These are phyloP conservation scores for Cryptosporidium meleagridis DNA, from an alignment of 169 alveolate species.

Conservation along the genomic window DNA sequence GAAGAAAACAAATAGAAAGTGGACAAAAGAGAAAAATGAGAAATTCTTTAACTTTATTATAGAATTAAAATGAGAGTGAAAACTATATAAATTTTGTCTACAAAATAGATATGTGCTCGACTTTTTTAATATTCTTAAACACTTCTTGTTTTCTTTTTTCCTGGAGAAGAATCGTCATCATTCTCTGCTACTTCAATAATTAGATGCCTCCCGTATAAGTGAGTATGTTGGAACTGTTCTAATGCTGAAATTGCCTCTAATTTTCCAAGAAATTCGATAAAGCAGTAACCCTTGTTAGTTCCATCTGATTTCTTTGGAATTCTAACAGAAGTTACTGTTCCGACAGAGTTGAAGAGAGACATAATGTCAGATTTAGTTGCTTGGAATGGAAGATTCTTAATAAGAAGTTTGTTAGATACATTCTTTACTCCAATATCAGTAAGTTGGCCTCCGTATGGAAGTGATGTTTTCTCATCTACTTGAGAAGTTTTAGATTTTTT, in stretches of 20 bases:
- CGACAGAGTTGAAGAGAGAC: slow-evolving; percentile 90
- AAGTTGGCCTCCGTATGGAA: neutral
- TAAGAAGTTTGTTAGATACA: slow-evolving; percentile 87
- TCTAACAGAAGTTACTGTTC: slow-evolving; percentile 89
- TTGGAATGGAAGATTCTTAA: slow-evolving; percentile 95
- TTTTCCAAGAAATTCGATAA: slow-evolving; percentile 90
- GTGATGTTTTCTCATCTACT: neutral
- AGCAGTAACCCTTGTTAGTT: slow-evolving; percentile 93
- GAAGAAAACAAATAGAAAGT: neutral
- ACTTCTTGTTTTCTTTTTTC: neutral
- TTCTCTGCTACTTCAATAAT: slow-evolving; percentile 89
- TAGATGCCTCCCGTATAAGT: slow-evolving; percentile 92
- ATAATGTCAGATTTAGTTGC: slow-evolving; percentile 91
- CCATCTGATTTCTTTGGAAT: slow-evolving; percentile 91
- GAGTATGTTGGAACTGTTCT: slow-evolving; percentile 90
- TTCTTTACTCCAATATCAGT: slow-evolving; percentile 73
- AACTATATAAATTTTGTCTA: neutral
- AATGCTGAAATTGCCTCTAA: slow-evolving; percentile 90
- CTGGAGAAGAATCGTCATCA: slow-evolving; percentile 16
- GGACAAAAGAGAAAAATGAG: neutral
- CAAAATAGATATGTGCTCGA: neutral
- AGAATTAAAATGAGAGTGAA: neutral
- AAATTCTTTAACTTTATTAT: neutral
- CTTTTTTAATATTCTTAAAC: neutral
- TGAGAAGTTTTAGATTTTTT: slow-evolving; percentile 45